A percentile compares a stretch with the other conserved stretches of the same genome.
Evolutionary conservation across 2,329 filamentous ascomycete species (phyloP).

Genomic region (Phialophora expanda): DNA sequence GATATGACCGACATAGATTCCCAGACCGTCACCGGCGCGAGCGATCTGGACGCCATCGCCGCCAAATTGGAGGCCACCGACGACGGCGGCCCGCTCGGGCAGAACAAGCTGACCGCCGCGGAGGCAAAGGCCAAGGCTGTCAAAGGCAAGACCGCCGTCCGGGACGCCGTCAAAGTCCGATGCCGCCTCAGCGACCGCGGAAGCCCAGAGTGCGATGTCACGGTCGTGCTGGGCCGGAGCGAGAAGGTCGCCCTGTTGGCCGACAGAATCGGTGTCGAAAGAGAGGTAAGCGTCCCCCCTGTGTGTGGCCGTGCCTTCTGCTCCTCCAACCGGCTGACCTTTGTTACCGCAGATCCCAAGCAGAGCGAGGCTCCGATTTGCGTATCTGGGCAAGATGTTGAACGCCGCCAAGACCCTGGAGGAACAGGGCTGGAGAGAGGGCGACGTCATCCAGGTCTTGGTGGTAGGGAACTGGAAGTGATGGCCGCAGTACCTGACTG

Average conservation of each 20-base stretch:
- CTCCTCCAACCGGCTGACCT: conserved; percentile 11
- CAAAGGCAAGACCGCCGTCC: conserved; percentile 63
- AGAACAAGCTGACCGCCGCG: conserved; percentile 35
- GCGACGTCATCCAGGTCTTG: conserved; percentile 77
- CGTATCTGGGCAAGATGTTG: conserved; percentile 81
- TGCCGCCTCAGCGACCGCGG: conserved; percentile 70
- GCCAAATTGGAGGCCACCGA: conserved; percentile 42
- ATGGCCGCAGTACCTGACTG: neutral
- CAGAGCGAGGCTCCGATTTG: conserved; percentile 69
- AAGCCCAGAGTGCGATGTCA: conserved; percentile 61
- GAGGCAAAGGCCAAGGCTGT: conserved; percentile 56
- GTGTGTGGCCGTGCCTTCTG: conserved; percentile 8
- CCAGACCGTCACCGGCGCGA: conserved; percentile 47
- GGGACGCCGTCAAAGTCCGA: conserved; percentile 62
- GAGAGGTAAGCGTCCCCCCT: conserved; percentile 27
- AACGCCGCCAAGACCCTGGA: conserved; percentile 69
- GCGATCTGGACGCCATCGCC: conserved; percentile 36
- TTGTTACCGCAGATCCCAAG: conserved; percentile 57
- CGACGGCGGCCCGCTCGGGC: conserved; percentile 31
- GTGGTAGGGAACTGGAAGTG: conserved; percentile 49
- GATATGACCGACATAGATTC: conserved; percentile 44
- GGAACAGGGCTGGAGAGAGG: conserved; percentile 75
- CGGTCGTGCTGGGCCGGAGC: conserved; percentile 61
- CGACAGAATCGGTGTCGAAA: conserved; percentile 65
- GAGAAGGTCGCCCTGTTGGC: conserved; percentile 70